These are phyloP conservation scores for Hyaloraphidium curvatum DNA, from an alignment of 192 early-diverging fungal species.

Conservation along the genomic window DNA sequence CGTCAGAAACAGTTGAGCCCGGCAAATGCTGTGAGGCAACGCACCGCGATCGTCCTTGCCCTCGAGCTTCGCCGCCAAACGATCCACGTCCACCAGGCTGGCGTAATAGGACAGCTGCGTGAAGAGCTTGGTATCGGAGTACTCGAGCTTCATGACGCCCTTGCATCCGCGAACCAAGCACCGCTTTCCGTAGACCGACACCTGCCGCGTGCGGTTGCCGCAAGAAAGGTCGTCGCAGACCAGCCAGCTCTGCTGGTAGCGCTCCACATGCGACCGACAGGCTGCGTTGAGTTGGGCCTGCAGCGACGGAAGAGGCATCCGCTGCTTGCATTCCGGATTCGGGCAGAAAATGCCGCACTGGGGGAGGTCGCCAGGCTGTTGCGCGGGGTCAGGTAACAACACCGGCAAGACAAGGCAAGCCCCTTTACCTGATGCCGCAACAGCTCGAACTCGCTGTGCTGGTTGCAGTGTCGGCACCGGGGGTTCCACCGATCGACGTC, in stretches of 20 bases:
- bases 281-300: slow-evolving; percentile 36
- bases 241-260: slow-evolving; percentile 53
- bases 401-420: slow-evolving; percentile 4
- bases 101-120: slow-evolving; percentile 65
- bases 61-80: slow-evolving; percentile 9
- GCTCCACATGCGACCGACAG: slow-evolving; percentile 44
- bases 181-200: slow-evolving; percentile 45
- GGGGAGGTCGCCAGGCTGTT: not conserved
- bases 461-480: slow-evolving; percentile 39
- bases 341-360: slow-evolving; percentile 18
- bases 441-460: slow-evolving; percentile 20
- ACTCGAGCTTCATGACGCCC: slow-evolving; percentile 47
- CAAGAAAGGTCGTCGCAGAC: slow-evolving; percentile 69
- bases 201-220: slow-evolving; percentile 33
- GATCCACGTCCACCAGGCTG: slow-evolving; percentile 40
- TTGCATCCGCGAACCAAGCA: slow-evolving; percentile 47
- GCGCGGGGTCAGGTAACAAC: slow-evolving; percentile 9
- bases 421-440: slow-evolving; percentile 2
- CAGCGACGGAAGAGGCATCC: slow-evolving; percentile 25
- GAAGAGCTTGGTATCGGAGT: slow-evolving; percentile 53
- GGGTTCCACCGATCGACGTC: slow-evolving; percentile 41
- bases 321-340: slow-evolving; percentile 21
- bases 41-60: not conserved
- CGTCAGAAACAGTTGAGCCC: slow-evolving; percentile 2
- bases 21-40: slow-evolving; percentile 8